These are phyloP conservation scores for Septoria linicola DNA, from an alignment of 2,329 filamentous ascomycete species.

Conservation along the genomic window DNA sequence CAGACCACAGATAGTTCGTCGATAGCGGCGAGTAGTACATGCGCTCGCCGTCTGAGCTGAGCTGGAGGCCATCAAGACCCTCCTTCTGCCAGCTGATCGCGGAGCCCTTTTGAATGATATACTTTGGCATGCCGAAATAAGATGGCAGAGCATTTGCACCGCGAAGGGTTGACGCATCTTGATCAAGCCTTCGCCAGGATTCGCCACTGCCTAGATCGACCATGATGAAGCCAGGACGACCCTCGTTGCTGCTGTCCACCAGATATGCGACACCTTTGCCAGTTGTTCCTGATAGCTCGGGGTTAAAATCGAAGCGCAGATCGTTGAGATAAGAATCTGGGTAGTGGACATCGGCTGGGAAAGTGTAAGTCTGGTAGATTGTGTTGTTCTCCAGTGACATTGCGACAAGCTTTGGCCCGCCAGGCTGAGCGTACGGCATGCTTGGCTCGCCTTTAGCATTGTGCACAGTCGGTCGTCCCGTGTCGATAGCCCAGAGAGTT, in stretches of 20 bases:
- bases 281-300: slow-evolving; percentile 40
- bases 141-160: slow-evolving; percentile 34
- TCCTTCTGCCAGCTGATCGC: slow-evolving; percentile 35
- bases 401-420: slow-evolving; percentile 48
- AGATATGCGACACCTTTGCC: slow-evolving; percentile 48
- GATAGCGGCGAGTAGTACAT: slow-evolving; percentile 48
- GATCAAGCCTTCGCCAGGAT: slow-evolving; percentile 43
- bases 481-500: slow-evolving; percentile 50
- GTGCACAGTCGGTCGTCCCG: slow-evolving; percentile 46
- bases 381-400: slow-evolving; percentile 45
- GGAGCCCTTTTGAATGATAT: slow-evolving; percentile 31
- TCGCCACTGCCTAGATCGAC: slow-evolving; percentile 45
- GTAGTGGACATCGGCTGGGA: slow-evolving; percentile 45
- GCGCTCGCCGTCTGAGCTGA: slow-evolving; percentile 39
- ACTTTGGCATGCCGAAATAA: slow-evolving; percentile 37
- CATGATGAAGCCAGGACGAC: slow-evolving; percentile 50
- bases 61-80: slow-evolving; percentile 42
- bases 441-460: slow-evolving; percentile 39
- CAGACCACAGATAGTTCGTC: slow-evolving; percentile 38
- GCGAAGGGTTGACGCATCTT: slow-evolving; percentile 37
- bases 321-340: slow-evolving; percentile 51
- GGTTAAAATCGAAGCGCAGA: slow-evolving; percentile 48
- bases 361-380: slow-evolving; percentile 44
- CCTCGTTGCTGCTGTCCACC: slow-evolving; percentile 49
- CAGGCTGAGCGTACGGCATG: slow-evolving; percentile 48